phyloP scores from a whole-genome alignment of 495 filamentous ascomycete genomes.

The Penicillium malachiteum region DNA sequence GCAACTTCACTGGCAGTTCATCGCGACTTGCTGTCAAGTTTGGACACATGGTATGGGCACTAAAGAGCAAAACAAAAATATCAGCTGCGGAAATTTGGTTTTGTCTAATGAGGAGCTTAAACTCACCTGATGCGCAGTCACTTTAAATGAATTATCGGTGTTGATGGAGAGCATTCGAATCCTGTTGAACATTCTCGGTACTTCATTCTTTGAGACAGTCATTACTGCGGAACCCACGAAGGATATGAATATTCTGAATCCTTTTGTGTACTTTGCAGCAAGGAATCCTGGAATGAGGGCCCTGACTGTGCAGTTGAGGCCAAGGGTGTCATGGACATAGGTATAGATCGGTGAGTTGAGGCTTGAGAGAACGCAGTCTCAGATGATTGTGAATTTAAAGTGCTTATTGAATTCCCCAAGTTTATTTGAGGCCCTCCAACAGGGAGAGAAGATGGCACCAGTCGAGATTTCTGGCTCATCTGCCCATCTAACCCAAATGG shows the following conservation, averaged over 20 bases:
- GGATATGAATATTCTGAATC: not conserved
- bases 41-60: too few relatives aligned
- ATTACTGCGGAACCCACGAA: not conserved
- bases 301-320: not conserved
- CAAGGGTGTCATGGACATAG: constrained; percentile 11
- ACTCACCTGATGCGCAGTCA: too few relatives aligned
- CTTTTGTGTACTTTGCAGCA: not conserved
- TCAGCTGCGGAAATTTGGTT: too few relatives aligned
- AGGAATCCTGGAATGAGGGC: not conserved
- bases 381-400: not conserved
- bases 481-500: constrained; percentile 19
- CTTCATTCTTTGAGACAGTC: not conserved
- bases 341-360: not conserved
- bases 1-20: not conserved
- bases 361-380: constrained; percentile 8
- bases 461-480: constrained; percentile 9
- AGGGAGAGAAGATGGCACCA: constrained; percentile 7
- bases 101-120: too few relatives aligned
- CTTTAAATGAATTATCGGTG: too few relatives aligned
- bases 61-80: too few relatives aligned
- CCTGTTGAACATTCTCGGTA: too few relatives aligned
- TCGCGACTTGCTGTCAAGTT: too few relatives aligned
- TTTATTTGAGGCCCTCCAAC: constrained; percentile 8
- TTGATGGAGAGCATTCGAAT: too few relatives aligned
- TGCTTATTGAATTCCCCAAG: constrained; percentile 5